Percentiles rank a stretch among this genome's conserved stretches.
Evolutionary conservation across 768 basidiomycete genomes (phyloP).

Genomic region (Collybia mongolica): DNA sequence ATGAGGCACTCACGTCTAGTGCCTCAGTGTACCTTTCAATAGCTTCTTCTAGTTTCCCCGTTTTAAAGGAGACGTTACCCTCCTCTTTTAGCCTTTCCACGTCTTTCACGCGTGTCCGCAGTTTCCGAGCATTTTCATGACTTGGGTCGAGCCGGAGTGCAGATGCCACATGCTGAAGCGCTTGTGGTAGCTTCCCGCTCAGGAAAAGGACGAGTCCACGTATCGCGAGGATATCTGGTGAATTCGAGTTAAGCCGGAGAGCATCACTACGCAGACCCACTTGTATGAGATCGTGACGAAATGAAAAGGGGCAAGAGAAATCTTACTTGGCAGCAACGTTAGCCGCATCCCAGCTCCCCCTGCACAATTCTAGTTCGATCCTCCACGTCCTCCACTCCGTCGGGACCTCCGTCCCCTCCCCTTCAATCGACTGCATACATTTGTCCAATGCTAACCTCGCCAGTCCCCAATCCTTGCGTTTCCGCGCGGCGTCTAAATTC

Average conservation of each 20-base stretch:
- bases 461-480: conserved; percentile 70
- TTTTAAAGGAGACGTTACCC: conserved; percentile 77
- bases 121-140: conserved; percentile 62
- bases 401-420: conserved; percentile 74
- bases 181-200: conserved; percentile 64
- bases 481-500: conserved; percentile 57
- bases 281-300: not conserved
- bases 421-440: conserved; percentile 69
- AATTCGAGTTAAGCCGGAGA: conserved; percentile 65
- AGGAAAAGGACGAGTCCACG: conserved; percentile 81
- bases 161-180: conserved; percentile 66
- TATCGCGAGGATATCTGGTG: conserved; percentile 76
- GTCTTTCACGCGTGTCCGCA: conserved; percentile 79
- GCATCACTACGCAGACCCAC: conserved; percentile 56
- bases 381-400: conserved; percentile 80
- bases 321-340: conserved; percentile 72
- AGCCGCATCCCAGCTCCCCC: conserved; percentile 74
- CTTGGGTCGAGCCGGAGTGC: conserved; percentile 81
- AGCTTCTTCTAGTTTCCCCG: conserved; percentile 56
- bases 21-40: conserved; percentile 68
- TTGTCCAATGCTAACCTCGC: conserved; percentile 80
- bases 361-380: conserved; percentile 73
- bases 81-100: conserved; percentile 85
- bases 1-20: conserved; percentile 49
- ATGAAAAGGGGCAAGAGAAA: conserved; percentile 2